Evolutionary conservation across 2,329 filamentous ascomycete genomes (phyloP).

Genomic region (Neofusicoccum parvum): DNA sequence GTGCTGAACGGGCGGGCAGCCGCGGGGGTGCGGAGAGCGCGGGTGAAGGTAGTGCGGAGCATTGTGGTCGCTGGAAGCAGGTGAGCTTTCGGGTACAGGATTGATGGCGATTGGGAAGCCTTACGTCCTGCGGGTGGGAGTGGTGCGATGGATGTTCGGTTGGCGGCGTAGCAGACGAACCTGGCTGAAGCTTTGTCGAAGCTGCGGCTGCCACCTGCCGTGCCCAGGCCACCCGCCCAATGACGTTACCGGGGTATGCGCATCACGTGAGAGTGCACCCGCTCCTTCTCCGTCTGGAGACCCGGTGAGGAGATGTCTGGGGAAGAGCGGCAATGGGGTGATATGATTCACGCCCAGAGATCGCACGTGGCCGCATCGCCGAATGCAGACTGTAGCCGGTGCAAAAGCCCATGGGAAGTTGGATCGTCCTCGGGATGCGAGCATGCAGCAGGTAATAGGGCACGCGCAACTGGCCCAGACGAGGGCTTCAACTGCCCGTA

Average conservation of each 20-base stretch:
- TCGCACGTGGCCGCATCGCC: too few species aligned
- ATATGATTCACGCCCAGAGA: neutral
- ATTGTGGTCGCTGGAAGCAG: conserved; percentile 30
- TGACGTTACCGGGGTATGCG: conserved; percentile 14
- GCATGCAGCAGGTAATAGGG: too few species aligned
- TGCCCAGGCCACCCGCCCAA: conserved; percentile 8
- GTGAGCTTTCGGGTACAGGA: neutral
- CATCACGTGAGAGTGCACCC: neutral
- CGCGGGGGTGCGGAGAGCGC: conserved; percentile 41
- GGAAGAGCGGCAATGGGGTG: neutral
- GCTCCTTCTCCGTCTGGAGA: conserved; percentile 16
- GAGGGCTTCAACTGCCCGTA: neutral
- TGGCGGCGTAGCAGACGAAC: conserved; percentile 11
- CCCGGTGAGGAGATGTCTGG: conserved; percentile 10
- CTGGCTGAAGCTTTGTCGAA: conserved; percentile 13
- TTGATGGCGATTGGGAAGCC: conserved; percentile 11
- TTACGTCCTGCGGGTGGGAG: conserved; percentile 23
- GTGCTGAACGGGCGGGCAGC: conserved; percentile 46
- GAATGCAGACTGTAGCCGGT: too few species aligned
- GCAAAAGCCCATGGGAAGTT: too few species aligned
- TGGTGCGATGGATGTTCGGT: conserved; percentile 25
- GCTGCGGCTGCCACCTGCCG: conserved; percentile 11
- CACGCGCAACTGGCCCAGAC: neutral
- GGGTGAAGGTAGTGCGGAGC: conserved; percentile 43
- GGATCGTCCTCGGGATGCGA: too few species aligned